These are phyloP conservation scores for Aphanomyces euteiches DNA, from an alignment of 352 stramenopile genomes.

Conservation along the genomic window DNA sequence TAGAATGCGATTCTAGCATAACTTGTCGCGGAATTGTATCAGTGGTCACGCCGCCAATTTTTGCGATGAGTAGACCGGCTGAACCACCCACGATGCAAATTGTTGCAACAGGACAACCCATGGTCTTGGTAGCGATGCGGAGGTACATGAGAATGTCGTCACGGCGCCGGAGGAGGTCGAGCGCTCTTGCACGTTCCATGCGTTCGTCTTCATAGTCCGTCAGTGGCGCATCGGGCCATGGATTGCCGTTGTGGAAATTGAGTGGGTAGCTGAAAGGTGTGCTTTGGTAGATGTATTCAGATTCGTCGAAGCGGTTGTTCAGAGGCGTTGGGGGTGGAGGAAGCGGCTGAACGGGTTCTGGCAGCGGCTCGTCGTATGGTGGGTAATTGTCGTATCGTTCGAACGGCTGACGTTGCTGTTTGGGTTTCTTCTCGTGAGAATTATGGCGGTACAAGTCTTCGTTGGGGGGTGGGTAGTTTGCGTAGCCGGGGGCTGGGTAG, in stretches of 20 bases:
- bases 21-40: slow-evolving; percentile 77
- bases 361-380: not conserved
- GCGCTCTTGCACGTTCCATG: slow-evolving; percentile 50
- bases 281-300: slow-evolving; percentile 58
- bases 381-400: no score
- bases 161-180: slow-evolving; percentile 77
- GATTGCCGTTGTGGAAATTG: slow-evolving; percentile 64
- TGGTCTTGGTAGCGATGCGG: slow-evolving; percentile 61
- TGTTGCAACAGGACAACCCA: slow-evolving; percentile 64
- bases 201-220: slow-evolving; percentile 52
- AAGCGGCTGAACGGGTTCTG: not conserved
- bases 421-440: no score
- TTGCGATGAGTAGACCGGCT: slow-evolving; percentile 72
- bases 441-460: no score
- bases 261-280: slow-evolving; percentile 62
- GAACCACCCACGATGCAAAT: slow-evolving; percentile 65
- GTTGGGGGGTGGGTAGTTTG: no score
- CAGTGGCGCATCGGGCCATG: slow-evolving; percentile 69
- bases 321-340: not conserved
- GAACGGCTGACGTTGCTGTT: no score
- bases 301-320: not conserved
- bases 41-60: slow-evolving; percentile 56
- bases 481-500: no score
- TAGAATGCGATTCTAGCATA: slow-evolving; percentile 62
- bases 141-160: slow-evolving; percentile 68